phyloP scores from a whole-genome alignment of 768 basidiomycete genomes.

The Suillus variegatus region DNA sequence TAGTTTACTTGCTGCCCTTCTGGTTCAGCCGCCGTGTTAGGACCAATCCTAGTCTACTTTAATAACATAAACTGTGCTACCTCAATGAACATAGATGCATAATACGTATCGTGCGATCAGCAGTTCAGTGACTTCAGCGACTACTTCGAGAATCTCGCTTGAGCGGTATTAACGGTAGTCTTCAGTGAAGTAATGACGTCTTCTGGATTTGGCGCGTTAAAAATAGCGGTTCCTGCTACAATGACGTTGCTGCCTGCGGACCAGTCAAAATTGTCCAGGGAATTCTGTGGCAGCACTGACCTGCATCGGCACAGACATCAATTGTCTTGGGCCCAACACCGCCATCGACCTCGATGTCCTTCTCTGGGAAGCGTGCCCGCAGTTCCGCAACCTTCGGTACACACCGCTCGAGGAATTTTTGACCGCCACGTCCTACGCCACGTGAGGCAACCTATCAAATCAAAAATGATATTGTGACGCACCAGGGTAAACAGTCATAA shows the following conservation, averaged over 20 bases:
- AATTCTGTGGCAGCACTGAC: constrained; percentile 38
- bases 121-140: neutral
- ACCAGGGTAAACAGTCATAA: constrained; percentile 99
- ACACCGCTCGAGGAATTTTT: constrained; percentile 93
- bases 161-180: constrained; percentile 66
- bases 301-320: constrained; percentile 85
- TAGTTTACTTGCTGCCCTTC: constrained; percentile 15
- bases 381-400: constrained; percentile 92
- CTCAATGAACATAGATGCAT: constrained; percentile 1
- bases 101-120: neutral
- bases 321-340: constrained; percentile 94
- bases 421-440: constrained; percentile 80
- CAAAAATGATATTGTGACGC: constrained; percentile 8
- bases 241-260: constrained; percentile 91
- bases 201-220: constrained; percentile 74
- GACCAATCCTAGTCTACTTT: constrained; percentile 28
- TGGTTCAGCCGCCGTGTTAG: constrained; percentile 17
- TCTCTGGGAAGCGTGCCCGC: constrained; percentile 85
- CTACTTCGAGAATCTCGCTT: constrained; percentile 43
- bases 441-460: constrained; percentile 4
- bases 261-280: neutral
- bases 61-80: constrained; percentile 18
- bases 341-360: constrained; percentile 98
- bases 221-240: constrained; percentile 96
- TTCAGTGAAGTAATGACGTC: constrained; percentile 76